Evolutionary conservation across 148 eudicot genomes (phyloP), one percentile per base, ranked within the genome.

Genomic region (Polygonum maritimum): DNA sequence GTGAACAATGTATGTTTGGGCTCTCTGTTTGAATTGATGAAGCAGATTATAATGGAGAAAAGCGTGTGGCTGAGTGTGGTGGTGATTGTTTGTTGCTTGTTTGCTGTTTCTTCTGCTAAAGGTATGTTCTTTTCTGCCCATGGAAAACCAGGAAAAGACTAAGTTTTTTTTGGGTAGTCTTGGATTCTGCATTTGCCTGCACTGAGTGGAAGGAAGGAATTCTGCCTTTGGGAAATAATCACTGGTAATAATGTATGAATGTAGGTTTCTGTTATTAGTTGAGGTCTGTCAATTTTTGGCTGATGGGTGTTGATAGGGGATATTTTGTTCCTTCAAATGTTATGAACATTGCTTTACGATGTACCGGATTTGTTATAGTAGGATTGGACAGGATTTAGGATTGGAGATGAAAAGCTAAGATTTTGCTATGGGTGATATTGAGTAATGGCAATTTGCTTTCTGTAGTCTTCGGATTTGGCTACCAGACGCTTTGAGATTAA

Each of bases 41-140:
- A 6, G 72, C 85, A 78, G 87, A 78, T 72, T 45, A 77, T 72
- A 39, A 89, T 89, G 93, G 86, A 73, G 14, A 67, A 48, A 52
- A 83, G 70, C 49, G 76, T 74, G 13, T 84, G 85, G 85, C 60
- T 87, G 40, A 80, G 36, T 7, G 79, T 58, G 18, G 83, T 76
- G 73, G 84, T 82, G 47, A 0, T 85, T 12, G 35, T 82, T 0
- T 80, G 84, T 70, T 83, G 78, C 78, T 58, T 86, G 54, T 74
- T 84, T 44, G 54, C 73, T 13, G 78, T 82, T 67, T 85, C 88
- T 51, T 75, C 65, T 75, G 84, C 77, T 48, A 82, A 87, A 84
- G 94, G 94, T 90, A 77, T 49, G 15, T 2, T 11, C 39, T 14
- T 21, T 38, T n/a, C 22, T 4, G n/a, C 15, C 36, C 21, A 63